These are phyloP conservation scores for Alternaria arborescens DNA, from an alignment of 2,329 filamentous ascomycete genomes.

Conservation along the genomic window DNA sequence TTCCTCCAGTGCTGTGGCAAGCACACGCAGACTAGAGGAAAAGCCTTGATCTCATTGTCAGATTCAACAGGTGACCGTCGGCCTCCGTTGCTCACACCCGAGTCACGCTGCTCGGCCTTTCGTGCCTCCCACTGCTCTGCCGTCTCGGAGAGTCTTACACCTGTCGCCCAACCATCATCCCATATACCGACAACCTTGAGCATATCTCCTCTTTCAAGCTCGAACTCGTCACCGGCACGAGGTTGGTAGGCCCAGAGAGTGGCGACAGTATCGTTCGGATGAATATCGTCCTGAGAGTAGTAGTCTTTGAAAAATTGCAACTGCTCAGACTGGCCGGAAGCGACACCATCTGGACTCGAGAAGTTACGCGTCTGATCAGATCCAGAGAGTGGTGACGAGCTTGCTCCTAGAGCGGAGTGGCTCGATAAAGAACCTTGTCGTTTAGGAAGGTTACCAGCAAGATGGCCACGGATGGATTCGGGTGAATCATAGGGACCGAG, in stretches of 20 bases:
- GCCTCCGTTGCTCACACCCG: conserved; percentile 86
- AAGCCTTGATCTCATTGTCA: conserved; percentile 91
- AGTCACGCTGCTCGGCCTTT: conserved; percentile 83
- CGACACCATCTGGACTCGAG: conserved; percentile 83
- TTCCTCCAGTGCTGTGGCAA: conserved; percentile 95
- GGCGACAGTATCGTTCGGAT: conserved; percentile 86
- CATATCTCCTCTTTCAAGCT: conserved; percentile 95
- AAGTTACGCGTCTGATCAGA: conserved; percentile 65
- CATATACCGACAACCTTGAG: conserved; percentile 97
- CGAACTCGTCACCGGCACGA: conserved; percentile 90
- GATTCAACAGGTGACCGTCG: conserved; percentile 41
- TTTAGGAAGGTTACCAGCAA: conserved; percentile 61
- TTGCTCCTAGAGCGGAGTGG: conserved; percentile 74
- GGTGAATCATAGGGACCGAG: conserved; percentile 66
- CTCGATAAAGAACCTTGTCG: conserved; percentile 91
- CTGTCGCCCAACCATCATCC: conserved; percentile 99
- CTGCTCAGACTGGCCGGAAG: conserved; percentile 93
- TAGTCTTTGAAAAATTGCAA: conserved; percentile 98
- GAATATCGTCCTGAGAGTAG: conserved; percentile 96
- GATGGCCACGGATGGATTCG: conserved; percentile 64
- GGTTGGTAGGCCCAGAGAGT: conserved; percentile 97
- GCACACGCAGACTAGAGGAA: conserved; percentile 95
- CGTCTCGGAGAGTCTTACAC: conserved; percentile 79
- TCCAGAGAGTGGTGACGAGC: conserved; percentile 72
- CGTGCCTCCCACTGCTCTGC: conserved; percentile 89